These are phyloP conservation scores for Aspergillus wentii DNA, from an alignment of 495 filamentous ascomycete species.

Conservation along the genomic window DNA sequence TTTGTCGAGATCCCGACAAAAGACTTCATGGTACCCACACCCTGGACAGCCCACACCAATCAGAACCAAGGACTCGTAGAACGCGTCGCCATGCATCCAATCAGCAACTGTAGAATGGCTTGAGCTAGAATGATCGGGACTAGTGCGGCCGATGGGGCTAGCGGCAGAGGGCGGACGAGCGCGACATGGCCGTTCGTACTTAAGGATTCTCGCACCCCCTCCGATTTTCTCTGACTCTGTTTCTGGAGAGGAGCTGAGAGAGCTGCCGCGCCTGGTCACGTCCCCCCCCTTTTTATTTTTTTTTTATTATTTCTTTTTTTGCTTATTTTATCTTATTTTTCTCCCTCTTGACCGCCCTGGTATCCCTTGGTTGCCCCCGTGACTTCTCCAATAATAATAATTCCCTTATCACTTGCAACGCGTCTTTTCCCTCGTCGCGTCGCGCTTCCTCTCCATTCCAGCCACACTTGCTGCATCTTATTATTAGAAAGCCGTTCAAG, in stretches of 20 bases:
- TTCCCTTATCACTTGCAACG: no score
- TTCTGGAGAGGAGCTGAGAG: constrained; percentile 30
- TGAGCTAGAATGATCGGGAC: constrained; percentile 30
- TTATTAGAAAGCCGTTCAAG: no score
- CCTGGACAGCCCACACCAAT: constrained; percentile 12
- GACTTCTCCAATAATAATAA: constrained; percentile 1
- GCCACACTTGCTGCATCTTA: constrained; percentile 16
- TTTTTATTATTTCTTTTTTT: constrained; percentile 21
- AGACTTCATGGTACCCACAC: constrained; percentile 18
- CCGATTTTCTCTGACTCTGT: constrained; percentile 39
- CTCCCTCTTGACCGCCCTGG: constrained; percentile 12
- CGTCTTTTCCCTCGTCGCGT: constrained; percentile 25
- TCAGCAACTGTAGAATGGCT: constrained; percentile 25
- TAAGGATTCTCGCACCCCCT: constrained; percentile 48
- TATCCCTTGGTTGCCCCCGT: constrained; percentile 15
- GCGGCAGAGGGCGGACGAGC: constrained; percentile 29
- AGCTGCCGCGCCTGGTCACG: constrained; percentile 22
- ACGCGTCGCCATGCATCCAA: constrained; percentile 29
- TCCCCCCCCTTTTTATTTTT: no score
- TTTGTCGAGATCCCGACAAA: constrained; percentile 19
- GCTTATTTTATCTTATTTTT: no score
- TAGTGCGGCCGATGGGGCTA: constrained; percentile 39
- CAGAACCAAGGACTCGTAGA: constrained; percentile 11
- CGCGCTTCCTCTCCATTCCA: constrained; percentile 16
- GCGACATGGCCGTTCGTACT: constrained; percentile 43